Conservation (phyloP, 2,329 filamentous ascomycete species). For the Aspergillus ruber region DNA sequence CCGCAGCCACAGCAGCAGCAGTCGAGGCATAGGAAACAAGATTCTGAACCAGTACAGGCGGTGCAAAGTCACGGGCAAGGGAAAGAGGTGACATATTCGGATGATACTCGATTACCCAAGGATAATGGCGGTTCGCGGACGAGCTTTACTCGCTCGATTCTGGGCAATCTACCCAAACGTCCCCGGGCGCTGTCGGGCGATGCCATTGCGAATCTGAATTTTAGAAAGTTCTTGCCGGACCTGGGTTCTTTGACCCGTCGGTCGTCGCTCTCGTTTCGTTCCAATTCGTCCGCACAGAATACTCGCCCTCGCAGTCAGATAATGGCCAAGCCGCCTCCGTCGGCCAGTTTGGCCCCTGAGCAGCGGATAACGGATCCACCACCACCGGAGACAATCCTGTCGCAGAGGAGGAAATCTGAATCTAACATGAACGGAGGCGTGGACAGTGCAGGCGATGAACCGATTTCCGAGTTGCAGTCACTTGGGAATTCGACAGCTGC, state of each 20-base stretch:
- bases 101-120: conserved; percentile 4
- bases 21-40: neutral
- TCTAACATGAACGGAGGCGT: neutral
- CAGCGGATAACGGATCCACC: neutral
- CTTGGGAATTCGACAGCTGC: conserved; percentile 21
- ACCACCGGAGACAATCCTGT: neutral
- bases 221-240: conserved; percentile 33
- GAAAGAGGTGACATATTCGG: neutral
- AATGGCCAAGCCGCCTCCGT: conserved; percentile 6
- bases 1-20: neutral
- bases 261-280: conserved; percentile 22
- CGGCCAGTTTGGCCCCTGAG: conserved; percentile 13
- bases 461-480: conserved; percentile 26
- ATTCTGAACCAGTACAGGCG: neutral
- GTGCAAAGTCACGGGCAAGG: neutral
- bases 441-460: conserved; percentile 21
- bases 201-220: conserved; percentile 13
- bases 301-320: conserved; percentile 8
- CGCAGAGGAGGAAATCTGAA: neutral
- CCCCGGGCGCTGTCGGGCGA: conserved; percentile 34
- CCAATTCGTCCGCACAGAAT: conserved; percentile 23
- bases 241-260: conserved; percentile 25
- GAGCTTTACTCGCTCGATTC: conserved; percentile 29
- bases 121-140: conserved; percentile 16
- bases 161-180: conserved; percentile 25